These are phyloP conservation scores for Fusarium abutilonis DNA, from an alignment of 2,329 filamentous ascomycete genomes.

Conservation along the genomic window DNA sequence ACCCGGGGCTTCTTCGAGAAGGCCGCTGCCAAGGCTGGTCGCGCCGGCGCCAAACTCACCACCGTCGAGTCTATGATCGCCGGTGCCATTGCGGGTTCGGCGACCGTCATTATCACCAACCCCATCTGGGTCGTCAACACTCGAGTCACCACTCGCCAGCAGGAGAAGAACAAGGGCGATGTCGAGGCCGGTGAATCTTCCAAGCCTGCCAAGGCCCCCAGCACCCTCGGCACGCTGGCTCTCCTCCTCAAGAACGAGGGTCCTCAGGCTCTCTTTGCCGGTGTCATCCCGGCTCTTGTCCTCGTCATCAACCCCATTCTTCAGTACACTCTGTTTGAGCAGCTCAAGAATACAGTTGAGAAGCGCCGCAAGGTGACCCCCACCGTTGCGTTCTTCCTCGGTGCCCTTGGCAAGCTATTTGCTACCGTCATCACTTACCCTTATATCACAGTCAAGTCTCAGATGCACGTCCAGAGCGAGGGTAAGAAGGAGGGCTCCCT, in stretches of 20 bases:
- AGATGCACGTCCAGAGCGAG: constrained; percentile 89
- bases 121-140: constrained; percentile 99
- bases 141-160: constrained; percentile 91
- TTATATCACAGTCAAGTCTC: constrained; percentile 98
- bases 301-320: constrained; percentile 98
- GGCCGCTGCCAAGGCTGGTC: constrained; percentile 76
- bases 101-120: constrained; percentile 95
- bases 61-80: constrained; percentile 95
- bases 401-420: constrained; percentile 92
- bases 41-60: constrained; percentile 82
- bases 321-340: constrained; percentile 98
- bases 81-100: constrained; percentile 90
- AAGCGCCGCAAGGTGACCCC: constrained; percentile 78
- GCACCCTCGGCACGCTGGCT: constrained; percentile 83
- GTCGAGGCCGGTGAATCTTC: constrained; percentile 52
- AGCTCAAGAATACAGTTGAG: constrained; percentile 92
- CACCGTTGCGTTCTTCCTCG: constrained; percentile 87
- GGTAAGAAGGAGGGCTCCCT: constrained; percentile 84
- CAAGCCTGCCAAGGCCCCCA: constrained; percentile 64
- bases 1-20: constrained; percentile 86
- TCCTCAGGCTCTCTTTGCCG: constrained; percentile 84
- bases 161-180: constrained; percentile 58
- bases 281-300: constrained; percentile 90
- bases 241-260: constrained; percentile 86
- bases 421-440: constrained; percentile 96